Conservation (phyloP, 768 basidiomycete genomes). For the Daedalea quercina region DNA sequence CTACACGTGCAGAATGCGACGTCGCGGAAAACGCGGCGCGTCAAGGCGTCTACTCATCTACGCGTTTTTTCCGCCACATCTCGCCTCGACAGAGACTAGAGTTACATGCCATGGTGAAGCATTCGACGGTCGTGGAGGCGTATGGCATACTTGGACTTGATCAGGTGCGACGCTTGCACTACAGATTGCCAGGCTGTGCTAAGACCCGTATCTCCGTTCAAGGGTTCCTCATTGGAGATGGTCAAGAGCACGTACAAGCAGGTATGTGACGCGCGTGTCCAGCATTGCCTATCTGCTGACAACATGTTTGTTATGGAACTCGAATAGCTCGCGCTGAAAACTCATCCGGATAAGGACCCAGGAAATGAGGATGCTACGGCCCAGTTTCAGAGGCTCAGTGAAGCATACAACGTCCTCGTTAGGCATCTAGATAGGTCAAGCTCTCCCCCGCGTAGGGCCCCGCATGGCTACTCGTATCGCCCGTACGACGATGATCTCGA, state of each 20-base stretch:
- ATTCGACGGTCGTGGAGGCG: slow-evolving; percentile 29
- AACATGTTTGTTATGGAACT: not conserved
- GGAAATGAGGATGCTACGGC: slow-evolving; percentile 58
- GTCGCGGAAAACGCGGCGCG: not conserved
- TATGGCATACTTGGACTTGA: slow-evolving; percentile 45
- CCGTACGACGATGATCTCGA: slow-evolving; percentile 30
- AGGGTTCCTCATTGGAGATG: slow-evolving; percentile 58
- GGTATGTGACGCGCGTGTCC: slow-evolving; percentile 27
- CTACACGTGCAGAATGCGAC: too few relatives aligned
- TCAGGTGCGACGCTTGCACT: slow-evolving; percentile 30
- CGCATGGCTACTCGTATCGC: slow-evolving; percentile 18
- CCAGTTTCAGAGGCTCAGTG: slow-evolving; percentile 63
- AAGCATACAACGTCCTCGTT: slow-evolving; percentile 57
- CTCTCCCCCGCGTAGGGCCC: slow-evolving; percentile 18
- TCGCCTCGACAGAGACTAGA: not conserved
- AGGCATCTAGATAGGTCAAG: slow-evolving; percentile 42
- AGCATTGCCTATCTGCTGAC: not conserved
- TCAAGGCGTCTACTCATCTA: not conserved
- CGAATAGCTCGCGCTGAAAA: slow-evolving; percentile 50
- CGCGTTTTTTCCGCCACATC: slow-evolving; percentile 3
- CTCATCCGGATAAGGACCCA: slow-evolving; percentile 75
- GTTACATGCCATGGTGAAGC: slow-evolving; percentile 27
- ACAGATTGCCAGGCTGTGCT: not conserved
- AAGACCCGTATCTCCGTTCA: not conserved
- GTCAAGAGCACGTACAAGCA: slow-evolving; percentile 67